Conservation (phyloP, 2,329 filamentous ascomycete genomes). For the Hansfordia pulvinata region DNA sequence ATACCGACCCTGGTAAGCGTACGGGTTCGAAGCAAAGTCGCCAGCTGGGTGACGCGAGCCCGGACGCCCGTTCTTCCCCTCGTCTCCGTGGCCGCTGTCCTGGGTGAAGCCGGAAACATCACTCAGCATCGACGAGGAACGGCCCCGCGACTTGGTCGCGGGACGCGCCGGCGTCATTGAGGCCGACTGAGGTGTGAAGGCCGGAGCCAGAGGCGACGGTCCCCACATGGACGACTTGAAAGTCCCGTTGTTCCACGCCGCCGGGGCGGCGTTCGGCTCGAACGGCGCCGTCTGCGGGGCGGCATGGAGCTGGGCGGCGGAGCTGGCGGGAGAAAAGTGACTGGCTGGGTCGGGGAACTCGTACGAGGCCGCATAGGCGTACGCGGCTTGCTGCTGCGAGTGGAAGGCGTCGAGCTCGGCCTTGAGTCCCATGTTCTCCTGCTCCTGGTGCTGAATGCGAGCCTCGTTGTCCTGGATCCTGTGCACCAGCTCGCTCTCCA, state of each 20-base stretch:
- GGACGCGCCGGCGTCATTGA: slow-evolving; percentile 17
- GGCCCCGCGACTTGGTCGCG: slow-evolving; percentile 31
- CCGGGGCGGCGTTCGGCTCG: slow-evolving; percentile 13
- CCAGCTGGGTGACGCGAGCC: slow-evolving; percentile 10
- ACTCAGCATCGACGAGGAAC: slow-evolving; percentile 55
- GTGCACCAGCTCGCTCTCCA: slow-evolving; percentile 28
- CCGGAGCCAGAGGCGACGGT: slow-evolving; percentile 20
- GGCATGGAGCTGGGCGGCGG: slow-evolving; percentile 8
- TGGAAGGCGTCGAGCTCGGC: slow-evolving; percentile 25
- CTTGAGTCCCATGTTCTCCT: slow-evolving; percentile 23
- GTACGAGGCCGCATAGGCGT: slow-evolving; percentile 17
- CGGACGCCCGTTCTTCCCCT: slow-evolving; percentile 10
- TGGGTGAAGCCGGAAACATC: slow-evolving; percentile 55
- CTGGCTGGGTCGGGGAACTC: slow-evolving; percentile 11
- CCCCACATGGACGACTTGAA: slow-evolving; percentile 18
- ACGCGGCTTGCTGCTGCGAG: slow-evolving; percentile 17
- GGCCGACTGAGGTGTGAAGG: slow-evolving; percentile 20
- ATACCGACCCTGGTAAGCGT: slow-evolving; percentile 12
- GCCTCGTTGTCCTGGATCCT: slow-evolving; percentile 22
- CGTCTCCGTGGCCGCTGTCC: slow-evolving; percentile 39
- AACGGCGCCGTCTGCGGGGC: slow-evolving; percentile 10
- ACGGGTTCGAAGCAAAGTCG: slow-evolving; percentile 14
- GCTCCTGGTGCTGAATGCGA: slow-evolving; percentile 23
- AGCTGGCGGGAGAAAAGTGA: slow-evolving; percentile 9
- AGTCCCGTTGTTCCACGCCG: slow-evolving; percentile 17